These are phyloP conservation scores for Crucihimalaya himalaica DNA, from an alignment of 345 rosid genomes.

Conservation along the genomic window DNA sequence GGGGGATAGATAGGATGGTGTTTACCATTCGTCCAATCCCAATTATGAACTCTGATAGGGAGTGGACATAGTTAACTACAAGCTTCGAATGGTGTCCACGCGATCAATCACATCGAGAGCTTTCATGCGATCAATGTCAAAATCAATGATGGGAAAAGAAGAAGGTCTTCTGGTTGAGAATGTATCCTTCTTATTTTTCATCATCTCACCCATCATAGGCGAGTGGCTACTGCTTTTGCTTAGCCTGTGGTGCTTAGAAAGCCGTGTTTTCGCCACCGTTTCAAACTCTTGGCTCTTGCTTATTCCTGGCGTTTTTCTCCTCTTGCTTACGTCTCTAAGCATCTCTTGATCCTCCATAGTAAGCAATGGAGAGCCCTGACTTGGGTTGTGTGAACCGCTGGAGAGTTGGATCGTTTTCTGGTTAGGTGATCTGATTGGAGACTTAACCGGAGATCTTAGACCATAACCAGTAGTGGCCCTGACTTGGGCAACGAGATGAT, in stretches of 20 bases:
- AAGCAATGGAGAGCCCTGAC: constrained; percentile 51
- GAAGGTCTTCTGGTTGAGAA: constrained; percentile 70
- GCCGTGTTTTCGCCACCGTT: constrained; percentile 61
- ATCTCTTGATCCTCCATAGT: constrained; percentile 88
- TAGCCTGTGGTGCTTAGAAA: constrained; percentile 76
- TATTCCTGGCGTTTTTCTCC: constrained; percentile 83
- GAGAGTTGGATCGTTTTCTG: constrained; percentile 56
- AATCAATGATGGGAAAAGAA: constrained; percentile 69
- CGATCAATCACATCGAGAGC: constrained; percentile 92
- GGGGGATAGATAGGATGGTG: not conserved
- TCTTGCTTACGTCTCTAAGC: constrained; percentile 86
- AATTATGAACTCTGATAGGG: not conserved
- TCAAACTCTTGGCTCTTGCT: constrained; percentile 97
- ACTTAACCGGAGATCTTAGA: constrained; percentile 76
- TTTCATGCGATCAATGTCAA: constrained; percentile 75
- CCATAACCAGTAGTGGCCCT: constrained; percentile 64
- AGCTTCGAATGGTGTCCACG: constrained; percentile 71
- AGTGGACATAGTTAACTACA: constrained; percentile 28
- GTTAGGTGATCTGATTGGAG: constrained; percentile 82
- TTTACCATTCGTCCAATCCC: not conserved
- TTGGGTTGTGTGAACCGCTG: constrained; percentile 44
- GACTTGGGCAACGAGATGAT: constrained; percentile 77
- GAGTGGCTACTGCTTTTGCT: constrained; percentile 95
- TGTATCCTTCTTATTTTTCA: constrained; percentile 55
- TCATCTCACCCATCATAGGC: constrained; percentile 49